Percentiles rank a stretch among this genome's conserved stretches.
Conservation (phyloP, 768 basidiomycete genomes). For the Leccinellum rugosiceps region DNA sequence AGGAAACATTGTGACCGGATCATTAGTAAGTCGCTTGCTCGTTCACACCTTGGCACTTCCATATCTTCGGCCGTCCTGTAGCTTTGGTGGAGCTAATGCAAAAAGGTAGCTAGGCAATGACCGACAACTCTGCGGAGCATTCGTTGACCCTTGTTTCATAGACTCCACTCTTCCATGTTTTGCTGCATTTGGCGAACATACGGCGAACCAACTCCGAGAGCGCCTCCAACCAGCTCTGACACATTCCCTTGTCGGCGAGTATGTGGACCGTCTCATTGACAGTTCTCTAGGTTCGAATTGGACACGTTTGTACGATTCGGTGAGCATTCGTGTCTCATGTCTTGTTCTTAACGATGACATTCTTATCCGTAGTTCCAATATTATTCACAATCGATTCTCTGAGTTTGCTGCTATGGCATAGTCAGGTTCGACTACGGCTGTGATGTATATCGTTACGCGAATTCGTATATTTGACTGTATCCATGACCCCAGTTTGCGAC, state of each 20-base stretch:
- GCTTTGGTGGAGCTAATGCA: slow-evolving; percentile 97
- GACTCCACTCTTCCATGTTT: slow-evolving; percentile 93
- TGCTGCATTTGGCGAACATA: slow-evolving; percentile 84
- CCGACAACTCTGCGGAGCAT: background rate
- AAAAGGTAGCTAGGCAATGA: slow-evolving; percentile 54
- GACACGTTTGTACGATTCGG: slow-evolving; percentile 95
- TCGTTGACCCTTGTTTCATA: slow-evolving; percentile 25
- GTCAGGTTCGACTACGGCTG: background rate
- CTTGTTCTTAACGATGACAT: background rate
- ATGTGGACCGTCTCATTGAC: slow-evolving; percentile 88
- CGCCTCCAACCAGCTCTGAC: slow-evolving; percentile 92
- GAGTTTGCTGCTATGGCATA: slow-evolving; percentile 22
- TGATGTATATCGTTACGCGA: background rate
- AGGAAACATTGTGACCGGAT: slow-evolving; percentile 96
- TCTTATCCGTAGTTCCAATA: slow-evolving; percentile 71
- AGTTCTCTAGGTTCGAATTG: slow-evolving; percentile 89
- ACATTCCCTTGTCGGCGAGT: slow-evolving; percentile 77
- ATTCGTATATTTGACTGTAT: background rate
- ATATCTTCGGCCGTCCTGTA: slow-evolving; percentile 24
- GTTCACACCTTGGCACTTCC: background rate
- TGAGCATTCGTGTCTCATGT: slow-evolving; percentile 35
- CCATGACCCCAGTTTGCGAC: background rate
- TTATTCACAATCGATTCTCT: slow-evolving; percentile 87
- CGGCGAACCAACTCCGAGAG: slow-evolving; percentile 82
- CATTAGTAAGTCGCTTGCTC: slow-evolving; percentile 57